These are phyloP conservation scores for Penicillium samsonianum DNA, from an alignment of 495 filamentous ascomycete genomes.

Conservation along the genomic window DNA sequence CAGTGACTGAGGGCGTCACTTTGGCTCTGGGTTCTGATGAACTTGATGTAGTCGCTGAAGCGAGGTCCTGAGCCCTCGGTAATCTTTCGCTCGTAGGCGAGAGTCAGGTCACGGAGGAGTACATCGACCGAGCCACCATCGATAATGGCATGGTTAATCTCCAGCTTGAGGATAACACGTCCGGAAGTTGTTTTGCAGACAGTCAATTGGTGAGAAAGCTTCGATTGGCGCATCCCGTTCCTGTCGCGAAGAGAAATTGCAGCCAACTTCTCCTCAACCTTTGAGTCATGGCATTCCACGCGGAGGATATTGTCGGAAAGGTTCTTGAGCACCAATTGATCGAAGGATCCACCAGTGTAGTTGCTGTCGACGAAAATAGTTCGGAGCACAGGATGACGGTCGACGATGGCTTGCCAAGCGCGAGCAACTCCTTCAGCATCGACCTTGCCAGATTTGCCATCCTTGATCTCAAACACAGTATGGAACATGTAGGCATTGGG, in stretches of 20 bases:
- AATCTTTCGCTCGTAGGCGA: constrained; percentile 47
- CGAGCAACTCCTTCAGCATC: constrained; percentile 41
- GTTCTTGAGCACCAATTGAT: constrained; percentile 54
- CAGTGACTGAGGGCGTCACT: constrained; percentile 48
- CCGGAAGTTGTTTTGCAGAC: constrained; percentile 44
- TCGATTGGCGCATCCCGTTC: constrained; percentile 37
- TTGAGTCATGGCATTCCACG: constrained; percentile 43
- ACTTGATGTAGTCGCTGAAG: constrained; percentile 59
- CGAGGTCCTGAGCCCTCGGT: constrained; percentile 44
- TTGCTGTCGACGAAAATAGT: constrained; percentile 58
- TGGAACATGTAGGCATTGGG: constrained; percentile 49
- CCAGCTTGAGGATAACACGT: constrained; percentile 49
- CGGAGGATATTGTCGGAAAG: constrained; percentile 37
- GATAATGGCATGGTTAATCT: constrained; percentile 59
- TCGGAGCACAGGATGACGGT: constrained; percentile 54
- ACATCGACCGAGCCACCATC: constrained; percentile 47
- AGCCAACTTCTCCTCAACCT: constrained; percentile 37
- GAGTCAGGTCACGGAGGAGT: constrained; percentile 42
- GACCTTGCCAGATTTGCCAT: constrained; percentile 27
- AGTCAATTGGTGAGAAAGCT: constrained; percentile 51
- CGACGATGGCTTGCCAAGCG: constrained; percentile 57
- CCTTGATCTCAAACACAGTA: constrained; percentile 47
- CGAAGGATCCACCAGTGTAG: constrained; percentile 52
- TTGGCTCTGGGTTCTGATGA: constrained; percentile 39
- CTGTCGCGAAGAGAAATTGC: constrained; percentile 38